These are phyloP conservation scores for Arthrocladium fulminans DNA, from an alignment of 2,329 filamentous ascomycete genomes.

Conservation along the genomic window DNA sequence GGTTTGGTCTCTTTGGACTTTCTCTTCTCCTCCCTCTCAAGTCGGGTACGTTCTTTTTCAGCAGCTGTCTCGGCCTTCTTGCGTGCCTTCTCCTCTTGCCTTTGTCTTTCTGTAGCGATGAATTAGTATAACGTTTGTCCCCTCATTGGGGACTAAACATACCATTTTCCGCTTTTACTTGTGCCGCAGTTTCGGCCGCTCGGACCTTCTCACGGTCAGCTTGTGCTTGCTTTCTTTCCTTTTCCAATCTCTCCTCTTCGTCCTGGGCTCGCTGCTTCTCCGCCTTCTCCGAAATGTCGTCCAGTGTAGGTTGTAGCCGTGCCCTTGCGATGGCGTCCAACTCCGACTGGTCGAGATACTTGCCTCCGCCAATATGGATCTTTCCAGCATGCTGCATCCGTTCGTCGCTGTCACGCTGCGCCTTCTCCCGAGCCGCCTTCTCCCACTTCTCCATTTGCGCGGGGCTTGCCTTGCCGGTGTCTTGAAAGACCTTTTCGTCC, in stretches of 20 bases:
- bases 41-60: conserved; percentile 12
- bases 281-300: conserved; percentile 74
- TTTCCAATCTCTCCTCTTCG: conserved; percentile 53
- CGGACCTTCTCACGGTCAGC: conserved; percentile 37
- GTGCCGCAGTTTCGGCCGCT: conserved; percentile 30
- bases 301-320: conserved; percentile 70
- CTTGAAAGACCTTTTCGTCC: conserved; percentile 48
- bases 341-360: conserved; percentile 66
- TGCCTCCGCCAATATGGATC: conserved; percentile 69
- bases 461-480: conserved; percentile 37
- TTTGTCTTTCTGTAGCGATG: conserved; percentile 16
- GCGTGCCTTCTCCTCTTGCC: conserved; percentile 17
- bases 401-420: conserved; percentile 54
- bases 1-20: conserved; percentile 11
- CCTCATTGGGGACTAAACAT: conserved; percentile 13
- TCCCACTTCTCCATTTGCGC: conserved; percentile 70
- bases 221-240: conserved; percentile 55
- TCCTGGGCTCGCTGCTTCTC: conserved; percentile 62
- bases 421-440: conserved; percentile 60
- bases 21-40: conserved; percentile 17
- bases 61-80: conserved; percentile 9
- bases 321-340: conserved; percentile 70
- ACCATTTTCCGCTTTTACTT: conserved; percentile 37
- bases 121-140: conserved; percentile 7
- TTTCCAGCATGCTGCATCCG: conserved; percentile 50